phyloP scores from a whole-genome alignment of 257 asterid genomes.

The Capsicum chinense region DNA sequence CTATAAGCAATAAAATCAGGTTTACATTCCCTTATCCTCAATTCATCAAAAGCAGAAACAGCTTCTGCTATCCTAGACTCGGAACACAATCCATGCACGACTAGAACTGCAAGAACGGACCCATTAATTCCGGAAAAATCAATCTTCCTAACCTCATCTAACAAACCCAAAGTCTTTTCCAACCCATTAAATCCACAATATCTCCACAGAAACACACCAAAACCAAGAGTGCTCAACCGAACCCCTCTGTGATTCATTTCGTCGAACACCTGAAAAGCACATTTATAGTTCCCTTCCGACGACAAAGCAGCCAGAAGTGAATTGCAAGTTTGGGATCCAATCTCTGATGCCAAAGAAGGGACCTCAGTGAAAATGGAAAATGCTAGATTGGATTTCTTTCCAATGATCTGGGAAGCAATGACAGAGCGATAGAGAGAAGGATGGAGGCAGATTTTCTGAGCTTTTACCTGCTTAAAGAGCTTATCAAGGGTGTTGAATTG shows the following conservation, averaged over 20 bases:
- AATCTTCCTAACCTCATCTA: constrained; percentile 57
- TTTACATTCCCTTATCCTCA: constrained; percentile 73
- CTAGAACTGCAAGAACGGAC: constrained; percentile 65
- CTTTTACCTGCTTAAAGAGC: constrained; percentile 61
- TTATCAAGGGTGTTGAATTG: constrained; percentile 62
- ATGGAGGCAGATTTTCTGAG: constrained; percentile 50
- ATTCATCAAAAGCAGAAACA: constrained; percentile 58
- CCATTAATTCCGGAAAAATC: constrained; percentile 63
- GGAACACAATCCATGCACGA: constrained; percentile 67
- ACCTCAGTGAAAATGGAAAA: constrained; percentile 58
- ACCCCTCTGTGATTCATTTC: constrained; percentile 65
- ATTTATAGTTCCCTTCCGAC: constrained; percentile 54
- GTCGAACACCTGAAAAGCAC: constrained; percentile 65
- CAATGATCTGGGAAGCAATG: constrained; percentile 54
- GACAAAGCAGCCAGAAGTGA: constrained; percentile 75
- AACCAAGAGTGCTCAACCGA: constrained; percentile 65
- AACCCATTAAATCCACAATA: constrained; percentile 55
- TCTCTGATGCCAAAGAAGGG: constrained; percentile 36
- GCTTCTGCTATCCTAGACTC: constrained; percentile 55
- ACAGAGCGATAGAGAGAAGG: constrained; percentile 54
- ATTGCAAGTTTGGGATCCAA: constrained; percentile 68
- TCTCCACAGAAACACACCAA: constrained; percentile 82
- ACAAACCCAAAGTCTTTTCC: constrained; percentile 47
- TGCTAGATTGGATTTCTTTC: constrained; percentile 59
- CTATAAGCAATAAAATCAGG: constrained; percentile 95